Conservation (phyloP, 2,329 filamentous ascomycete genomes). For the Botrytis deweyae region DNA sequence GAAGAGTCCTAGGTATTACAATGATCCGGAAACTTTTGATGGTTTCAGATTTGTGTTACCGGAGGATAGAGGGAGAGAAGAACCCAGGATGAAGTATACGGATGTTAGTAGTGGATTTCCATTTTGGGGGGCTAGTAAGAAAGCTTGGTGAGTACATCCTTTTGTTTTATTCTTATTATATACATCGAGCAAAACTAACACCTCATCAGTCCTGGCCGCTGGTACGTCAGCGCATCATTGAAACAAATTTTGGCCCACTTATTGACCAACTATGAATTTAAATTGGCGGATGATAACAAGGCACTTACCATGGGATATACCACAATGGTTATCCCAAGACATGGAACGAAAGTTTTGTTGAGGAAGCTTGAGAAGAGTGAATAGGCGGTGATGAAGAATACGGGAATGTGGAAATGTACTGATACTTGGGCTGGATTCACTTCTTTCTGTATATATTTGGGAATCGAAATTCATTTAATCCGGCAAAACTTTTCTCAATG, state of each 20-base stretch:
- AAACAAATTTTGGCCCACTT: constrained; percentile 1
- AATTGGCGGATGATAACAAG: neutral
- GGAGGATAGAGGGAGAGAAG: neutral
- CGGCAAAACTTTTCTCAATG: no score
- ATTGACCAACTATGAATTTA: neutral
- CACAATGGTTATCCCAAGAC: constrained; percentile 3
- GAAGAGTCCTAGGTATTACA: neutral
- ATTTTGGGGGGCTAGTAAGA: constrained; percentile 2
- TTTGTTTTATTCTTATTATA: neutral
- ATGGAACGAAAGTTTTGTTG: neutral
- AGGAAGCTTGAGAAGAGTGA: neutral
- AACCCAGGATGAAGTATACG: constrained; percentile 8
- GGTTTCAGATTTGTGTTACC: neutral
- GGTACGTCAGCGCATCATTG: constrained; percentile 3
- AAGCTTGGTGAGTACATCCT: neutral
- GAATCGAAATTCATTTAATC: neutral
- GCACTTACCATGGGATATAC: neutral
- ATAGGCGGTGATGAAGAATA: neutral
- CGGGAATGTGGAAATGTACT: neutral
- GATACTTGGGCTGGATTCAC: neutral
- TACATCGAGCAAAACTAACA: neutral
- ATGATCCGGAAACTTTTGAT: neutral
- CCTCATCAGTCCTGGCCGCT: neutral
- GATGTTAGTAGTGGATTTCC: neutral
- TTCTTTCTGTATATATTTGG: neutral